Evolutionary conservation across 192 early-diverging fungal genomes (phyloP), one percentile per base, ranked within the genome.

Genomic region (Backusella tuberculispora): DNA sequence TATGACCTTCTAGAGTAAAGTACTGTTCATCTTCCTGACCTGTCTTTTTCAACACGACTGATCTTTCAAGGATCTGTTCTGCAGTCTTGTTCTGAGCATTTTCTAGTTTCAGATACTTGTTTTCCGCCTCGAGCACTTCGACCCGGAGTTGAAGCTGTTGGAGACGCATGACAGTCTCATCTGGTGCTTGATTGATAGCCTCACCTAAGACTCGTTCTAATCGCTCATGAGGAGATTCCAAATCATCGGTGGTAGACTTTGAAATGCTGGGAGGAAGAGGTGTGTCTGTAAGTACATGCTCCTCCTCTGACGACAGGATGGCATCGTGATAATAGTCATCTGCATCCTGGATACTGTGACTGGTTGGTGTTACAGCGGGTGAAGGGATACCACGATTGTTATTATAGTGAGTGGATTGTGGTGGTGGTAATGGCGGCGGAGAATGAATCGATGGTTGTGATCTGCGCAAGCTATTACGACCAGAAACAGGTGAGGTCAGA

Each of bases 121-220:
- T 94, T 72, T 94, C 90, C 0, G 90, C 90, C 67, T 92, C 88
- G 8, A 92, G 83, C 60, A 90, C 85, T 37, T 92, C 90, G 43
- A 92, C 83, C 19, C 89, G 85, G 41, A 90, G 71, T 53, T 87
- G 86, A 21, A 92, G 78, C 65, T 91, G 87, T 50, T 90, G 88
- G n/a, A 89, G 60, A 5, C 80, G 80, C 26, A 83, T 72, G 5
- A 79, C 76, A n/a, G 77, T 71, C 26, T 78, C 76, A 46, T 83
- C 79, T 4, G 71, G 75, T 5, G 75, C 79, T 34, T 64, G 66
- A 0, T 71, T 17, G n/a, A 76, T 73, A n/a, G 72, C 71, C 40
- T 74, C 67, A 12, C 75, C 80, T 0, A 77, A 19, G 3, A 74
- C 71, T 14, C 72, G 65, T 15, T 77, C 69, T 7, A 76, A n/a